Evolutionary conservation across 139 green algal genomes (phyloP).

Genomic region (Nannochloris sp.): DNA sequence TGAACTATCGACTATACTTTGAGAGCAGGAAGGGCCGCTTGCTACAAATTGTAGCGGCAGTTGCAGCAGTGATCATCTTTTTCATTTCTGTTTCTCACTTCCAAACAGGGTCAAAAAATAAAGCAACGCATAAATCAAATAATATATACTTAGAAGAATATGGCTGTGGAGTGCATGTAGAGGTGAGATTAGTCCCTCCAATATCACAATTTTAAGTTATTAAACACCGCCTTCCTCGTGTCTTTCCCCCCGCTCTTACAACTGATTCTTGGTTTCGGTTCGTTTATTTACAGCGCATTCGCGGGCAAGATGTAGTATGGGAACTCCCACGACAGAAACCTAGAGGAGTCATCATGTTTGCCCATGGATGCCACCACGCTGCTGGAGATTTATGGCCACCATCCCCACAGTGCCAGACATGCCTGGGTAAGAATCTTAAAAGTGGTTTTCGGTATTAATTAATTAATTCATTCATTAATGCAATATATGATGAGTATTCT

Average conservation of each 20-base stretch:
- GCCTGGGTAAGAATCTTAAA: conserved; percentile 26
- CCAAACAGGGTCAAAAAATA: background rate
- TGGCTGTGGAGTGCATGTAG: background rate
- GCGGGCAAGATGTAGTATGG: background rate
- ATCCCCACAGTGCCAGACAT: conserved; percentile 27
- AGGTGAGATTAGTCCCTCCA: background rate
- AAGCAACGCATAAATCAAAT: no score
- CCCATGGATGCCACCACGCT: conserved; percentile 53
- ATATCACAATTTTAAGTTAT: background rate
- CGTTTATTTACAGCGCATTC: background rate
- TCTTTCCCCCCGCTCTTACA: background rate
- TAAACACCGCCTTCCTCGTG: background rate
- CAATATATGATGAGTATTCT: no score
- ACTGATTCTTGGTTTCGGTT: background rate
- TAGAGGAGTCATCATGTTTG: background rate
- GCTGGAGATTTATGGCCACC: conserved; percentile 46
- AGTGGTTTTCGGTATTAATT: background rate
- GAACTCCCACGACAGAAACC: background rate
- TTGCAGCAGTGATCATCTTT: background rate
- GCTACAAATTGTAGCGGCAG: background rate
- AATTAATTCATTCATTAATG: background rate
- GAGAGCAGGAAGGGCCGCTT: background rate
- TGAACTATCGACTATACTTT: no score
- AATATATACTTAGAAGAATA: background rate
- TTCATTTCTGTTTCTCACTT: background rate